phyloP scores from a whole-genome alignment of 305 asterid genomes.

The Caryopteris hybrid region DNA sequence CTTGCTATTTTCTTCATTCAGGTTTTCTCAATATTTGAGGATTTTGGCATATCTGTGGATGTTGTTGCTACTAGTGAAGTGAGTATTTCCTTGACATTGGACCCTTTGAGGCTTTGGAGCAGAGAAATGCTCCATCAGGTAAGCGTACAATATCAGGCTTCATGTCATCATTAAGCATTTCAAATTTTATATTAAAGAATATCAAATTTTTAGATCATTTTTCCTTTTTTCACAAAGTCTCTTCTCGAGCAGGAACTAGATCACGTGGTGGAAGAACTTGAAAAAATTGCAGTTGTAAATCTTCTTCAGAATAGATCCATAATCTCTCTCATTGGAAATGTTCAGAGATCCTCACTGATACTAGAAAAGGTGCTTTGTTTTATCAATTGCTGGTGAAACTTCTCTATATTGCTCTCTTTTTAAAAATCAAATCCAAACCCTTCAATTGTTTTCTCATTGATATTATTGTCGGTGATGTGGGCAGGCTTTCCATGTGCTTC shows the following conservation, averaged over 20 bases:
- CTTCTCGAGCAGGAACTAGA: slow-evolving; percentile 98
- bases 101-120: slow-evolving; percentile 96
- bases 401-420: too few species aligned
- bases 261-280: slow-evolving; percentile 82
- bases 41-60: slow-evolving; percentile 68
- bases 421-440: background rate
- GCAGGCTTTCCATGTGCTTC: slow-evolving; percentile 90
- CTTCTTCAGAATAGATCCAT: slow-evolving; percentile 80
- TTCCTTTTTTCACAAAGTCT: too few species aligned
- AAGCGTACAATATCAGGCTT: slow-evolving; percentile 41
- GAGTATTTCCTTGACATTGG: slow-evolving; percentile 81
- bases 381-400: too few species aligned
- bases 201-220: too few species aligned
- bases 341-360: slow-evolving; percentile 78
- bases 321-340: slow-evolving; percentile 93
- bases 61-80: slow-evolving; percentile 89
- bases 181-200: too few species aligned
- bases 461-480: background rate
- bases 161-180: too few species aligned
- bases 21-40: slow-evolving; percentile 88
- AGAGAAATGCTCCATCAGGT: slow-evolving; percentile 97
- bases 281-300: slow-evolving; percentile 67
- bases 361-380: slow-evolving; percentile 84
- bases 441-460: too few species aligned
- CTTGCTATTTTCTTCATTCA: slow-evolving; percentile 21